A percentile compares a stretch with the other conserved stretches of the same genome.
Conservation (phyloP, 2,329 filamentous ascomycete genomes). For the Ramichloridium luteum region DNA sequence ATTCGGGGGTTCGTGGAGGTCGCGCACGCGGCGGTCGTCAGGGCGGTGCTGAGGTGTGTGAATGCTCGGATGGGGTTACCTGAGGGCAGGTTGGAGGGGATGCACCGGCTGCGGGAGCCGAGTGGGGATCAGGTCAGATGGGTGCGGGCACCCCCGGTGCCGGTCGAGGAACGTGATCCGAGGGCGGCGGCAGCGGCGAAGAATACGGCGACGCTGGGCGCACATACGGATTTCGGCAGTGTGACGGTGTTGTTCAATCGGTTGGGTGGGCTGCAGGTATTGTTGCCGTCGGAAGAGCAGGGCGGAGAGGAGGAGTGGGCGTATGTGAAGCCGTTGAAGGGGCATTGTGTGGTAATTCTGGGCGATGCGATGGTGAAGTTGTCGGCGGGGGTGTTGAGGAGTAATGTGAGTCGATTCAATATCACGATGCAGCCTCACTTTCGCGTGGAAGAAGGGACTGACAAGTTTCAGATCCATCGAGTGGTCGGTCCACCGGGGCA, state of each 20-base stretch:
- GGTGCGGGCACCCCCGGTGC: conserved; percentile 38
- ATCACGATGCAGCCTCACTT: not conserved
- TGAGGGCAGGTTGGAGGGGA: conserved; percentile 29
- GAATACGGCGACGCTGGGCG: conserved; percentile 33
- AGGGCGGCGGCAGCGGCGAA: no score
- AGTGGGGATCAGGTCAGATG: conserved; percentile 45
- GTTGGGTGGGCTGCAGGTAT: conserved; percentile 43
- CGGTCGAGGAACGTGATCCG: conserved; percentile 29
- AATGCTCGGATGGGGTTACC: conserved; percentile 34
- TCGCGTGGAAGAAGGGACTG: not conserved
- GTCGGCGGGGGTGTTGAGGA: conserved; percentile 25
- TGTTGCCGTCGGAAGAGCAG: conserved; percentile 27
- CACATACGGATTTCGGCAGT: conserved; percentile 46
- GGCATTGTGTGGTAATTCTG: conserved; percentile 37
- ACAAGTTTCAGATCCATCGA: conserved; percentile 27
- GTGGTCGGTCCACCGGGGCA: conserved; percentile 38
- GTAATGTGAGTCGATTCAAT: conserved; percentile 11
- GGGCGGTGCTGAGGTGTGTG: conserved; percentile 33
- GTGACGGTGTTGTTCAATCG: conserved; percentile 46
- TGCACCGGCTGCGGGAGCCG: conserved; percentile 33
- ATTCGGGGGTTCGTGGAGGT: conserved; percentile 34
- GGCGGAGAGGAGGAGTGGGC: conserved; percentile 31
- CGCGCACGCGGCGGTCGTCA: conserved; percentile 36
- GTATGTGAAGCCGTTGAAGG: conserved; percentile 40
- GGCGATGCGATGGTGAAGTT: conserved; percentile 38